Percentiles rank a stretch among this genome's conserved stretches.
Conservation (phyloP, 768 basidiomycete species). For the Collybiopsis luxurians region DNA sequence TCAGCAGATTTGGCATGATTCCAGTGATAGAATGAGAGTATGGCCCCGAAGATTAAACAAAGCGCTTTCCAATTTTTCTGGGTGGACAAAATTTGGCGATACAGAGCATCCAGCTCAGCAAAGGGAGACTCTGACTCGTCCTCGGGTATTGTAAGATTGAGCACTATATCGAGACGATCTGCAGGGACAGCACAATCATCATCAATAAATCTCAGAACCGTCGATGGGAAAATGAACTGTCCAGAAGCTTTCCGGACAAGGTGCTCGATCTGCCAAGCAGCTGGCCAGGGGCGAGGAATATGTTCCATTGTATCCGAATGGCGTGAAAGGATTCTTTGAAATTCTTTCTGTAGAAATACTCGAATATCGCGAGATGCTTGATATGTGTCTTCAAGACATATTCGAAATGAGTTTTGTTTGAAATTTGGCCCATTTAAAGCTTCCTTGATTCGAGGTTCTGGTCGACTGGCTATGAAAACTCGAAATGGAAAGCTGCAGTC, state of each 20-base stretch:
- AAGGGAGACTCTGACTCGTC: background rate
- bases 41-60: background rate
- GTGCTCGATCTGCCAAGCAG: constrained; percentile 10
- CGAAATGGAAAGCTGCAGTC: constrained; percentile 13
- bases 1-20: too few relatives aligned
- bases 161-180: background rate
- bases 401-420: background rate
- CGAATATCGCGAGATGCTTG: constrained; percentile 15
- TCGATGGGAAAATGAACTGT: background rate
- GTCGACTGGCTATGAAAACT: constrained; percentile 23
- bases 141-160: background rate
- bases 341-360: constrained; percentile 13
- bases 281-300: constrained; percentile 17
- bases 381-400: background rate
- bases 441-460: constrained; percentile 19
- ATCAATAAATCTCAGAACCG: background rate
- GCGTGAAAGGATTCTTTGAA: constrained; percentile 11
- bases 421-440: constrained; percentile 1
- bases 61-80: background rate
- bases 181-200: background rate
- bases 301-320: constrained; percentile 5
- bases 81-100: background rate
- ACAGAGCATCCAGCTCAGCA: background rate
- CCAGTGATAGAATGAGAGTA: background rate
- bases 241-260: constrained; percentile 14